Percentiles rank a stretch among this genome's conserved stretches.
phyloP scores from a whole-genome alignment of 768 basidiomycete species.

The Sporobolomyces pararoseus region DNA sequence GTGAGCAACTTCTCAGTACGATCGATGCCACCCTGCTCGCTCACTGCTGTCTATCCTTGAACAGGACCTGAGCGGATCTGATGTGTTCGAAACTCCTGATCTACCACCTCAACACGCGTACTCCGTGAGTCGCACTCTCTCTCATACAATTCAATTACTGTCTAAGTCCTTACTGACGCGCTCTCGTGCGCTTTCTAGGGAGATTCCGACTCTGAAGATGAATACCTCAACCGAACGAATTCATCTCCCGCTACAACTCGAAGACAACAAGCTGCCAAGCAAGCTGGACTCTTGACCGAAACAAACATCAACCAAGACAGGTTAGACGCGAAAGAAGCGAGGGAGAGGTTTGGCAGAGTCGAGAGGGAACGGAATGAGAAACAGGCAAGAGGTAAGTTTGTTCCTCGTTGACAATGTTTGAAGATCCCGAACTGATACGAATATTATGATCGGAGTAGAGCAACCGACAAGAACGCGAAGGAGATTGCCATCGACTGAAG shows the following conservation, averaged over 20 bases:
- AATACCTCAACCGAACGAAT: conserved; percentile 24
- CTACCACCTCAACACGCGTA: conserved; percentile 55
- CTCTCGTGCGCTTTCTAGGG: conserved; percentile 17
- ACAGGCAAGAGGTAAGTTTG: conserved; percentile 9
- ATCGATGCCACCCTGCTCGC: not conserved
- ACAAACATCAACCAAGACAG: conserved; percentile 23
- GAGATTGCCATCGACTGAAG: conserved; percentile 49
- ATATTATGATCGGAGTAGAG: not conserved
- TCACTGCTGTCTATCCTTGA: not conserved
- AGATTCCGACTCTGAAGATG: conserved; percentile 43
- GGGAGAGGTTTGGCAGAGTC: conserved; percentile 24
- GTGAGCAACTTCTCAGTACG: no score
- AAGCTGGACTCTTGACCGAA: not conserved
- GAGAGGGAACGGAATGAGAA: conserved; percentile 5
- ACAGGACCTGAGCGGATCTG: conserved; percentile 76
- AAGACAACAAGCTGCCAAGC: not conserved
- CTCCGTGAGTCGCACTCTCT: conserved; percentile 17
- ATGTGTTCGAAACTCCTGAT: conserved; percentile 89
- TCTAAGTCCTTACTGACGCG: not conserved
- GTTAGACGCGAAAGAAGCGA: conserved; percentile 24
- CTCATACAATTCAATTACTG: not conserved
- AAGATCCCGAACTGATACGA: not conserved
- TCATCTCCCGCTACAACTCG: conserved; percentile 5
- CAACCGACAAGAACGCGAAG: not conserved
- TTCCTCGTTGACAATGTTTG: no score